phyloP scores from a whole-genome alignment of 441 rosid species.

The Jatropha multifida region DNA sequence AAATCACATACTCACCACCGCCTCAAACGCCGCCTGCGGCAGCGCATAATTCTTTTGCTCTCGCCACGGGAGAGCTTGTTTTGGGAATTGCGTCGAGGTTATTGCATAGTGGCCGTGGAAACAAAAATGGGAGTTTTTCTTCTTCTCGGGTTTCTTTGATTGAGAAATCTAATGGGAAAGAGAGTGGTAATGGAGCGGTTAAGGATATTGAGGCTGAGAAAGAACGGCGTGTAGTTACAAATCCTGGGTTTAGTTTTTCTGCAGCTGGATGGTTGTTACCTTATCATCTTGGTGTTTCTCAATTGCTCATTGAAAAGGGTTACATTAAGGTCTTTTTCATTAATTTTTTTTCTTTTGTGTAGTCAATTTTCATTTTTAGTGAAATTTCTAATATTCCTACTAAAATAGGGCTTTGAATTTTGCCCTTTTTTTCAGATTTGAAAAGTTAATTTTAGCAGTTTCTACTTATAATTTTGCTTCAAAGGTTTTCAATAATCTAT shows the following conservation, averaged over 20 bases:
- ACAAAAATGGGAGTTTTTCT: slow-evolving; percentile 11
- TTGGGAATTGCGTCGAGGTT: slow-evolving; percentile 63
- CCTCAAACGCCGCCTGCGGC: slow-evolving; percentile 21
- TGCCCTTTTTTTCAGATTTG: not conserved
- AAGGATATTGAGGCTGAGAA: slow-evolving; percentile 84
- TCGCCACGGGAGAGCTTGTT: slow-evolving; percentile 70
- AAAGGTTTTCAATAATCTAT: not conserved
- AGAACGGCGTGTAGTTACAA: slow-evolving; percentile 60
- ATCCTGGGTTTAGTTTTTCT: slow-evolving; percentile 94
- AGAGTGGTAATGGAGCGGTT: slow-evolving; percentile 13
- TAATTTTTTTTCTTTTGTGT: not conserved
- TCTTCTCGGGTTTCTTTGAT: slow-evolving; percentile 19
- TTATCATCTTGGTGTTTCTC: slow-evolving; percentile 91
- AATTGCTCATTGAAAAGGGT: slow-evolving; percentile 83
- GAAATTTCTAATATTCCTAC: not conserved
- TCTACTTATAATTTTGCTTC: not conserved
- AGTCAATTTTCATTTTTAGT: not conserved
- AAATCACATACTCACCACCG: slow-evolving; percentile 22
- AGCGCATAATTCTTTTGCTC: slow-evolving; percentile 59
- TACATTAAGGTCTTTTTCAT: slow-evolving; percentile 63
- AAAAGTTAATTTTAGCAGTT: no score
- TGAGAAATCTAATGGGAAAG: slow-evolving; percentile 18
- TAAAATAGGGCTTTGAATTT: not conserved
- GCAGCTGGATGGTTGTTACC: slow-evolving; percentile 95
- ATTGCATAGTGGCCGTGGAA: slow-evolving; percentile 22